Base-by-base conservation (phyloP, 257 asterid genomes). In the Fraxinus quadrangulata region DNA sequence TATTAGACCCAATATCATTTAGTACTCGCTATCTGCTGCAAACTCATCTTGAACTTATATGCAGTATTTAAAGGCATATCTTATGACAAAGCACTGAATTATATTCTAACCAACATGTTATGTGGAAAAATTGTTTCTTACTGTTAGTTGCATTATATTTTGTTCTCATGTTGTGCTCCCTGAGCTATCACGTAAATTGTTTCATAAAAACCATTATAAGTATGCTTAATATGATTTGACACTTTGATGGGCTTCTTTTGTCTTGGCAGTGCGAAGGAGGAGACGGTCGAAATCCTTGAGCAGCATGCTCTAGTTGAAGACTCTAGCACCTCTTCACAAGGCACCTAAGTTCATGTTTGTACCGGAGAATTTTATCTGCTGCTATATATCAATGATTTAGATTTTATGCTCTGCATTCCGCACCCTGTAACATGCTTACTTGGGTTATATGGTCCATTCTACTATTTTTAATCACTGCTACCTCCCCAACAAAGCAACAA, bases 251-350 rank as follows among this genome's bases (percentile, higher is more conserved):
- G n/a, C 56, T 14, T 47, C 31, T 73, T 78, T 72, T 45, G 33
- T 76, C 21, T 70, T 78, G 82, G 80, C 84, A 93, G 98, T 84
- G 97, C 96, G 13, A 51, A 86, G 87, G 91, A 90, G 70, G 97
- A 88, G 76, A 91, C 96, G 0, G 26, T 90, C 30, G 85, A 81
- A 67, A 89, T 90, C 59, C 96, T 90, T 36, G 82, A 88, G 86
- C 87, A 83, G 76, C 84, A 88, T 71, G 75, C 73, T 7, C 79
- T 91, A 4, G 81, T 82, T 11, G 91, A 83, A 87, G 93, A 89
- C 75, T 75, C 69, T 67, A 68, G 63, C 37, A 80, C 81, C 42
- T 72, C 63, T 5, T 81, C 42, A 87, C 81, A 30, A 40, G 66
- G 66, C 51, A 37, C 75, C 65, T 11, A 19, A 31, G 28, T 30